These are phyloP conservation scores for Bipolaris gigantea DNA, from an alignment of 2,329 filamentous ascomycete species.

Conservation along the genomic window DNA sequence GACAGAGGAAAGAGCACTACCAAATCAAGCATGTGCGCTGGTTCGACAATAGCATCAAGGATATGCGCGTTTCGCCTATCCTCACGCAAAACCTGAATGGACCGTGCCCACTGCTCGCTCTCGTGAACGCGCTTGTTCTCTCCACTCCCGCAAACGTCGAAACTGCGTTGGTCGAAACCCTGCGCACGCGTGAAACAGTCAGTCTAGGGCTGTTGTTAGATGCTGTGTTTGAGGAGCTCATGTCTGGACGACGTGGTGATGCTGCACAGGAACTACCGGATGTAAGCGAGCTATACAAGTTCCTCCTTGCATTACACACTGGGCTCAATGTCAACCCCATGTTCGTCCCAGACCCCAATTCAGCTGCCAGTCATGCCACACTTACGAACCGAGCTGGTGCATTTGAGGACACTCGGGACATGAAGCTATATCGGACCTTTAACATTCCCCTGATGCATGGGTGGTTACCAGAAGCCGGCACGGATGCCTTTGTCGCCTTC, in stretches of 20 bases:
- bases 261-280: constrained; percentile 73
- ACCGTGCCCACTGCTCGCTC: constrained; percentile 86
- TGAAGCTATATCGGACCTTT: constrained; percentile 90
- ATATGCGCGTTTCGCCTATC: constrained; percentile 80
- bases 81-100: constrained; percentile 93
- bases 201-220: constrained; percentile 83
- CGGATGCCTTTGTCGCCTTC: constrained; percentile 70
- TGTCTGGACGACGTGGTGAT: constrained; percentile 70
- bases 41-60: constrained; percentile 65
- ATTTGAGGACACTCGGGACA: constrained; percentile 85
- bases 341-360: constrained; percentile 64
- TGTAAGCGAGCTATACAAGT: constrained; percentile 82
- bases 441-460: constrained; percentile 87
- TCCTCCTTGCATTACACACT: constrained; percentile 85
- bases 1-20: constrained; percentile 73
- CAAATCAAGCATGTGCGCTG: constrained; percentile 90
- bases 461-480: constrained; percentile 74
- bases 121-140: constrained; percentile 89
- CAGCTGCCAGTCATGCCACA: constrained; percentile 37
- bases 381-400: constrained; percentile 60
- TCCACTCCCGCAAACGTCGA: constrained; percentile 70
- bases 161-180: constrained; percentile 74
- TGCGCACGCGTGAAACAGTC: constrained; percentile 82
- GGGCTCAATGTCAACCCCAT: constrained; percentile 98
- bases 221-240: constrained; percentile 89